Evolutionary conservation across 331 rosid genomes (phyloP).

Genomic region (Erythrophleum ivorense): DNA sequence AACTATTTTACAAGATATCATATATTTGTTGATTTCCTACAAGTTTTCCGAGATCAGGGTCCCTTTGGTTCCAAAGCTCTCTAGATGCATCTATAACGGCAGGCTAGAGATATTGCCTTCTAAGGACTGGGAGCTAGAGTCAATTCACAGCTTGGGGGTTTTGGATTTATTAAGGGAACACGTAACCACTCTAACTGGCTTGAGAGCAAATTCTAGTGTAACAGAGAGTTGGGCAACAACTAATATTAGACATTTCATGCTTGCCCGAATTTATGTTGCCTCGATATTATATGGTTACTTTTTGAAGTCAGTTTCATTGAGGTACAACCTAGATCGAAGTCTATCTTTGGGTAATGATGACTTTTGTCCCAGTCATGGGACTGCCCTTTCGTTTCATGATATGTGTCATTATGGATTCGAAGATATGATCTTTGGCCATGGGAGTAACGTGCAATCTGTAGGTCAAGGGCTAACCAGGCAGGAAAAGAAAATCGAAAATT

Average conservation of each 20-base stretch:
- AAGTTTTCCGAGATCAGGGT: constrained; percentile 76
- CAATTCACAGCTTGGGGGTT: constrained; percentile 64
- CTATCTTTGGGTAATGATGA: constrained; percentile 45
- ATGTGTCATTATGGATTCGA: constrained; percentile 44
- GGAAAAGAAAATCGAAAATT: constrained; percentile 47
- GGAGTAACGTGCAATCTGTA: constrained; percentile 36
- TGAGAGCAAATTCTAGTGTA: constrained; percentile 67
- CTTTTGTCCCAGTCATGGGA: constrained; percentile 39
- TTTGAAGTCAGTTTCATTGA: constrained; percentile 67
- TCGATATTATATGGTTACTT: constrained; percentile 82
- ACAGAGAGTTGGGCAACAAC: constrained; percentile 67
- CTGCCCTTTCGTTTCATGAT: constrained; percentile 44
- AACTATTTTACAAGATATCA: constrained; percentile 66
- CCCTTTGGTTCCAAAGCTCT: constrained; percentile 78
- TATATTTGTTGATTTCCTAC: constrained; percentile 66
- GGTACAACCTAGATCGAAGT: constrained; percentile 60
- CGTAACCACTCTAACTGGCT: constrained; percentile 56
- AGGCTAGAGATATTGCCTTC: constrained; percentile 80
- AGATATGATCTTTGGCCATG: constrained; percentile 46
- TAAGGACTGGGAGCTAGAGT: constrained; percentile 82
- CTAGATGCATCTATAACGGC: constrained; percentile 68
- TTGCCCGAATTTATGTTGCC: constrained; percentile 62
- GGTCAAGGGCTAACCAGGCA: constrained; percentile 38
- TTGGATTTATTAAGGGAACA: constrained; percentile 77
- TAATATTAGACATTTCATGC: constrained; percentile 44